Evolutionary conservation across 225 moss, liverwort and hornwort genomes (phyloP).

Genomic region (Physcomitrellopsis africana): DNA sequence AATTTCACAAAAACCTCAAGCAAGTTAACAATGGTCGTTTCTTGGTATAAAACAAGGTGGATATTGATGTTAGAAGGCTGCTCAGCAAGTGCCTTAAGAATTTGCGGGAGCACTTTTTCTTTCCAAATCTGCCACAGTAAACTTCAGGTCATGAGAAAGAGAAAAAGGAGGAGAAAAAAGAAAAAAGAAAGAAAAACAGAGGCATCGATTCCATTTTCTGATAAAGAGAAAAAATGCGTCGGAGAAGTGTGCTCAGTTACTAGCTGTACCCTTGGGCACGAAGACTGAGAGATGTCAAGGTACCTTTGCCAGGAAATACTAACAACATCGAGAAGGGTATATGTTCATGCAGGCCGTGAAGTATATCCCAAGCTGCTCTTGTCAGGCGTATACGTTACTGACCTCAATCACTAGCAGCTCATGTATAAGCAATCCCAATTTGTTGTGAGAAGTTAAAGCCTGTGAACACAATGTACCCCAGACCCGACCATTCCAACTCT

Average conservation of each 20-base stretch:
- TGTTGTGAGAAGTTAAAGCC: conserved; percentile 86
- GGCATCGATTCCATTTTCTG: neutral
- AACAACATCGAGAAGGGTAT: neutral
- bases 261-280: neutral
- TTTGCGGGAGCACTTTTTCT: conserved; percentile 65
- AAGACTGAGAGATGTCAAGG: neutral
- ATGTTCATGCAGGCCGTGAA: neutral
- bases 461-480: conserved; percentile 30
- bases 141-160: neutral
- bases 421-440: conserved; percentile 80
- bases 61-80: conserved; percentile 69
- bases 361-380: neutral
- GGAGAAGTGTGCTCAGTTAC: conserved; percentile 12
- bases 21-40: conserved; percentile 82
- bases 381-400: neutral
- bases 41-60: conserved; percentile 84
- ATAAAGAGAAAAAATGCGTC: neutral
- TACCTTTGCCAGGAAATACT: neutral
- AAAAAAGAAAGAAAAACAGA: no score
- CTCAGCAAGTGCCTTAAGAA: conserved; percentile 49
- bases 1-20: conserved; percentile 62
- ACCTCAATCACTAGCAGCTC: conserved; percentile 94
- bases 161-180: neutral
- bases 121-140: conserved; percentile 72
- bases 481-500: neutral